Evolutionary conservation across 345 rosid species (phyloP).

Genomic region (Dipteronia sinensis): DNA sequence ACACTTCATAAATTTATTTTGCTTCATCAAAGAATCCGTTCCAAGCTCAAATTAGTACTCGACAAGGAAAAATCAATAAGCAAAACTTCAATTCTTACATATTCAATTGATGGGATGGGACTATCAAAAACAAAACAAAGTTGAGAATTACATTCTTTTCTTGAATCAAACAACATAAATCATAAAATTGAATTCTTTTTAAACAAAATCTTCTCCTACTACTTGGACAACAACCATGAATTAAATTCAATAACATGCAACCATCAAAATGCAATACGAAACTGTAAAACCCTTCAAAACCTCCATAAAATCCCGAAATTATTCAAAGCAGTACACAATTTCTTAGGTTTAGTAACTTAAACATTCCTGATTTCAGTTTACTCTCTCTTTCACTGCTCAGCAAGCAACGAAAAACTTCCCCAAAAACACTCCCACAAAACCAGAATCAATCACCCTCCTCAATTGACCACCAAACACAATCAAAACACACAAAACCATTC

Average conservation of each 20-base stretch:
- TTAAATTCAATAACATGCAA: background rate
- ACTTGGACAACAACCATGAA: background rate
- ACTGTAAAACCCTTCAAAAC: background rate
- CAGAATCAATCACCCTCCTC: slow-evolving; percentile 1
- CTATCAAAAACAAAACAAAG: background rate
- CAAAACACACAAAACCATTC: background rate
- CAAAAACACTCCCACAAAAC: slow-evolving; percentile 1
- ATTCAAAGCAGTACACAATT: background rate
- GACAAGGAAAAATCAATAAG: background rate
- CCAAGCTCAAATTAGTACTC: background rate
- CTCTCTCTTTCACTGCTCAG: slow-evolving; percentile 1
- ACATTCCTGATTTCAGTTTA: slow-evolving; percentile 6
- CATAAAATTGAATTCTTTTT: background rate
- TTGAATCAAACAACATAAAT: background rate
- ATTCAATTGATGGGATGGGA: background rate
- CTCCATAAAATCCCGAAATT: background rate
- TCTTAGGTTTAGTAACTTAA: background rate
- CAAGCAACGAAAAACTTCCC: background rate
- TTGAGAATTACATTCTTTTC: background rate
- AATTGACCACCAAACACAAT: background rate
- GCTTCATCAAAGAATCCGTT: background rate
- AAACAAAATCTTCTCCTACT: background rate
- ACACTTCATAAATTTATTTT: slow-evolving; percentile 14
- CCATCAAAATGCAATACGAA: background rate
- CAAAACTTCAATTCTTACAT: background rate